Conservation (phyloP, 192 early-diverging fungal genomes). For the Podila epicladia region DNA sequence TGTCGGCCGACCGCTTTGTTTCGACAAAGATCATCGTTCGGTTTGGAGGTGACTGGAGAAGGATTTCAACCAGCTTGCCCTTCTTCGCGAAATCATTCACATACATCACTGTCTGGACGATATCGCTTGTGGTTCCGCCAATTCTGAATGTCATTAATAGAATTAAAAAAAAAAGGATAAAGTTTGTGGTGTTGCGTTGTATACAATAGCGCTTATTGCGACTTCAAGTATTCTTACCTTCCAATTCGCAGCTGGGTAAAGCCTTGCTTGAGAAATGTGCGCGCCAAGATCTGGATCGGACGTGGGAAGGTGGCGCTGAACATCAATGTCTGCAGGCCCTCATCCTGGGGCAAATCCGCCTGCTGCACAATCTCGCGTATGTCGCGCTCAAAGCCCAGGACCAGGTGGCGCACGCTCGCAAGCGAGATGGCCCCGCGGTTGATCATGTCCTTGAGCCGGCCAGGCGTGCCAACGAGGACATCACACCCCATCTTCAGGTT, state of each 20-base stretch:
- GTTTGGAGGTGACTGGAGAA: constrained; percentile 57
- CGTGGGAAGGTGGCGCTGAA: constrained; percentile 98
- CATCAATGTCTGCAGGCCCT: constrained; percentile 91
- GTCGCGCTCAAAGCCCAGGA: constrained; percentile 93
- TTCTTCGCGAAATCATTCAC: constrained; percentile 72
- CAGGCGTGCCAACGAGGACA: constrained; percentile 94
- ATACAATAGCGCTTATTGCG: constrained; percentile 72
- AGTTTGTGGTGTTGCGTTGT: constrained; percentile 9
- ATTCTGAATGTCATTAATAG: constrained; percentile 36
- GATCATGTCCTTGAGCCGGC: constrained; percentile 91
- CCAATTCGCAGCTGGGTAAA: constrained; percentile 89
- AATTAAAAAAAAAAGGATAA: neutral
- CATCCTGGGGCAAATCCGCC: constrained; percentile 78
- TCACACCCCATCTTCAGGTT: constrained; percentile 89
- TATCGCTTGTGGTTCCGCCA: constrained; percentile 34
- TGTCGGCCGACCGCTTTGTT: constrained; percentile 83
- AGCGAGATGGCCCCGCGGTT: constrained; percentile 84
- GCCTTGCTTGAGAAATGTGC: constrained; percentile 85
- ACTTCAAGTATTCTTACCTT: constrained; percentile 73
- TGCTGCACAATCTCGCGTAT: constrained; percentile 86
- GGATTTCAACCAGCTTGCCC: constrained; percentile 61
- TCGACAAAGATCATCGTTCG: constrained; percentile 87
- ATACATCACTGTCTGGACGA: constrained; percentile 59
- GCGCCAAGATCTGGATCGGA: constrained; percentile 89
- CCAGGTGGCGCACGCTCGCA: constrained; percentile 69